Percentiles rank a stretch among this genome's conserved stretches.
These are phyloP conservation scores for Penicillium fimorum DNA, from an alignment of 495 filamentous ascomycete species.

Conservation along the genomic window DNA sequence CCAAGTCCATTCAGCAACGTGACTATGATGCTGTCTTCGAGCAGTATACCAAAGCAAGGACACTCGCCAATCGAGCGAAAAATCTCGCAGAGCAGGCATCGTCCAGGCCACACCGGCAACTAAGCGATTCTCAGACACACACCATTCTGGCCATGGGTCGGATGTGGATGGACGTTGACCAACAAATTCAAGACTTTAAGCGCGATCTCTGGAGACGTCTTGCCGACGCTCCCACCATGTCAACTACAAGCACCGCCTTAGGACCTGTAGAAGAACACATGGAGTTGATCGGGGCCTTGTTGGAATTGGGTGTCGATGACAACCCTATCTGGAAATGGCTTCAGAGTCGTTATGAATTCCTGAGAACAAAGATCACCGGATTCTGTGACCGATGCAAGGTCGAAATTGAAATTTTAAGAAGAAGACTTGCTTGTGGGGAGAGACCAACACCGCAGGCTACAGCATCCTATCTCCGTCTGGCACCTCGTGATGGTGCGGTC, in stretches of 20 bases:
- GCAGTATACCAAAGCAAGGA: constrained; percentile 75
- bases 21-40: constrained; percentile 87
- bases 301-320: constrained; percentile 90
- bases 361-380: constrained; percentile 76
- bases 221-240: constrained; percentile 53
- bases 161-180: constrained; percentile 91
- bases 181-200: constrained; percentile 82
- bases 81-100: constrained; percentile 53
- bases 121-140: constrained; percentile 74
- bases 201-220: constrained; percentile 82
- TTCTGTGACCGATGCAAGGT: constrained; percentile 80
- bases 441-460: constrained; percentile 66
- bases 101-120: constrained; percentile 41
- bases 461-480: constrained; percentile 69
- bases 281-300: constrained; percentile 79
- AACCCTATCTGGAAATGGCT: constrained; percentile 97
- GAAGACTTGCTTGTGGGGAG: constrained; percentile 70
- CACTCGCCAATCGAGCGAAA: constrained; percentile 70
- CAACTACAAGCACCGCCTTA: constrained; percentile 38
- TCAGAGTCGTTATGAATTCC: constrained; percentile 77
- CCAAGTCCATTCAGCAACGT: constrained; percentile 81
- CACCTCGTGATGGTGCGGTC: constrained; percentile 60
- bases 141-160: constrained; percentile 82
- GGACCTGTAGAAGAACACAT: constrained; percentile 74
- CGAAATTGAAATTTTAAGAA: constrained; percentile 86